A percentile compares a stretch with the other conserved stretches of the same genome.
Evolutionary conservation across 345 rosid species (phyloP).

Genomic region (Dovyalis caffra): DNA sequence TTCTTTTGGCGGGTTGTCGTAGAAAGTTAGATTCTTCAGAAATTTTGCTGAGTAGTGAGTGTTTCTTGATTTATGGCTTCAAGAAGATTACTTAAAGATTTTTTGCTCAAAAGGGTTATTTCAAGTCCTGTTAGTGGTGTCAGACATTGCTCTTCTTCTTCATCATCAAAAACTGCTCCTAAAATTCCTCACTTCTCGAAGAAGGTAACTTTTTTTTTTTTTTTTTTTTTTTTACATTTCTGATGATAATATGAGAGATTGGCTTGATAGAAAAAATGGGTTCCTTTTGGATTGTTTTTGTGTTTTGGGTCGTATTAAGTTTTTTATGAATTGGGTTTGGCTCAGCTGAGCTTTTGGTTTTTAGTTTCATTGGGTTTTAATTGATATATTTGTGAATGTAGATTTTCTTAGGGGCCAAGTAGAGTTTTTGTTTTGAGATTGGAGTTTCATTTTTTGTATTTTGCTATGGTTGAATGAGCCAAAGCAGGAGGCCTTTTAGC

Average conservation of each 20-base stretch:
- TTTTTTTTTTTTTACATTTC: not conserved
- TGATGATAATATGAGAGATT: not conserved
- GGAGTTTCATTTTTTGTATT: not conserved
- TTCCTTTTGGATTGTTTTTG: not conserved
- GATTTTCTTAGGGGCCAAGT: not conserved
- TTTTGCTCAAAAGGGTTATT: conserved; percentile 31
- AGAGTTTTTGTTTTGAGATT: not conserved
- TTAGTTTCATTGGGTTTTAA: not conserved
- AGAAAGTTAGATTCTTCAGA: not conserved
- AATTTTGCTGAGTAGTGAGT: not conserved
- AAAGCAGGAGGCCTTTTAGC: not conserved
- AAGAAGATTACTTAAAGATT: conserved; percentile 43
- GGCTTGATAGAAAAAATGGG: not conserved
- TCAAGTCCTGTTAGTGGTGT: conserved; percentile 38
- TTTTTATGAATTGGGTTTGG: too few species aligned
- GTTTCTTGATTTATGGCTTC: conserved; percentile 44
- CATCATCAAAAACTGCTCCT: conserved; percentile 27
- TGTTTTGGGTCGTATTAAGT: not conserved
- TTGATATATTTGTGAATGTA: not conserved
- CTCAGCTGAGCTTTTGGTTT: not conserved
- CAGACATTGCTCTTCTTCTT: conserved; percentile 52
- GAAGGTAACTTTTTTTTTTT: conserved; percentile 40
- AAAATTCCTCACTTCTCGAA: conserved; percentile 81
- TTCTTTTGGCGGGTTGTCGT: not conserved
- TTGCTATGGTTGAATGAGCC: not conserved